Base-by-base conservation (phyloP, 2,329 filamentous ascomycete genomes). In the Tolypocladium ovalisporum region DNA sequence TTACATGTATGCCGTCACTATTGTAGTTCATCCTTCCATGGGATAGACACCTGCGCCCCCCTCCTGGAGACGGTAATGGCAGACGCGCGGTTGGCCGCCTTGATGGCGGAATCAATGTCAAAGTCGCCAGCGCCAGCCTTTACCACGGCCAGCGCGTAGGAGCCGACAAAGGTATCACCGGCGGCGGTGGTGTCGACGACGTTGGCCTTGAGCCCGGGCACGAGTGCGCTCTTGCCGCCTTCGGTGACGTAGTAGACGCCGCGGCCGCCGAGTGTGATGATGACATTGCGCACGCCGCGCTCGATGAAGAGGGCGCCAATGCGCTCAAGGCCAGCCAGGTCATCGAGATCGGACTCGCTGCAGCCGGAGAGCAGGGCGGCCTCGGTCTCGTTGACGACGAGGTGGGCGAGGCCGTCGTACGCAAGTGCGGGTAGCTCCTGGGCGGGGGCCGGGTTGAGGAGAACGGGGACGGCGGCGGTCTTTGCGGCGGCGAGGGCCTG, bases 141-240 rank as follows among this genome's bases (percentile, higher is more conserved):
- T 42, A 89, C 89, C 35, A 87, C 80, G 58, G 85, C 82, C 32
- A 94, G 82, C 3, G 90, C 88, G 70, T 96, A 96, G 27, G 84
- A 88, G 2, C 94, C 93, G 6, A 95, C 89, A 73, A 97, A 97
- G 0, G 93, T 97, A 70, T 97, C 93, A 0, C 93, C 93, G 6
- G 94, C 94, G 1, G 88, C 93, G 9, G 93, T 97, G 1, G 93
- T 97, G 70, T 97, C 93, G 5, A 97, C 84, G 1, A 97, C 93
- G 24, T 70, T 73, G 4, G 90, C 87, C 71, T 88, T 87, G 60
- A 82, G 79, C 0, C 89, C 90, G 2, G 75, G 70, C 5, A 91
- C 71, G 62, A 84, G 66, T 1, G 75, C 78, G 55, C 75, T 75
- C 49, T 64, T 65, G 29, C 70, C 72, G 3, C 60, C 63, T 49